These are phyloP conservation scores for Colletotrichum tabaci DNA, from an alignment of 2,329 filamentous ascomycete species.

Conservation along the genomic window DNA sequence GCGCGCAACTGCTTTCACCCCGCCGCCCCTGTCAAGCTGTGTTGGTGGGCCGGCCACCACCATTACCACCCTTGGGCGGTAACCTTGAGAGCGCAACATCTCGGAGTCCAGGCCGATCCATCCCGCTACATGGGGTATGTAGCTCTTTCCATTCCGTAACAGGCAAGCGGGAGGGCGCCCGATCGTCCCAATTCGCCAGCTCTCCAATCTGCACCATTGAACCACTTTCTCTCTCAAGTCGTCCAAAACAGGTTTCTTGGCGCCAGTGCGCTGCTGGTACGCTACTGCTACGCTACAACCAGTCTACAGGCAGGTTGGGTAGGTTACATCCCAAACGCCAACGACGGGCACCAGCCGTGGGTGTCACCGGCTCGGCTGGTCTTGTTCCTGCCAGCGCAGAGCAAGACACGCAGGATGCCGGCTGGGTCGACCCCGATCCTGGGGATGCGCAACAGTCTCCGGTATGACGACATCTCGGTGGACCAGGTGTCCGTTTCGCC, in stretches of 20 bases:
- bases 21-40: conserved; percentile 12
- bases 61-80: neutral
- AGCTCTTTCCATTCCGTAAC: neutral
- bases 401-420: neutral
- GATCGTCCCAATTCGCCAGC: conserved; percentile 9
- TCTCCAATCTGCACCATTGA: neutral
- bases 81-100: neutral
- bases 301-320: no score
- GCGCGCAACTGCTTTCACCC: neutral
- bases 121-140: neutral
- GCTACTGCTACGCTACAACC: neutral
- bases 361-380: no score
- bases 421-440: neutral
- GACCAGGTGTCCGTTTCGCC: conserved; percentile 13
- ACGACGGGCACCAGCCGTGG: neutral
- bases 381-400: conserved; percentile 1
- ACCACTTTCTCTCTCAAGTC: neutral
- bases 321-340: neutral
- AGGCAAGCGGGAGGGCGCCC: conserved; percentile 2
- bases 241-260: conserved; percentile 19
- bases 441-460: conserved; percentile 27
- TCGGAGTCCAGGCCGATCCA: conserved; percentile 17
- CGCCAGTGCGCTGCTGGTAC: neutral
- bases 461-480: conserved; percentile 40
- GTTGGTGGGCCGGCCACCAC: neutral